Evolutionary conservation across 805 yeast species (phyloP).

Genomic region (Blastobotrys peoriensis): DNA sequence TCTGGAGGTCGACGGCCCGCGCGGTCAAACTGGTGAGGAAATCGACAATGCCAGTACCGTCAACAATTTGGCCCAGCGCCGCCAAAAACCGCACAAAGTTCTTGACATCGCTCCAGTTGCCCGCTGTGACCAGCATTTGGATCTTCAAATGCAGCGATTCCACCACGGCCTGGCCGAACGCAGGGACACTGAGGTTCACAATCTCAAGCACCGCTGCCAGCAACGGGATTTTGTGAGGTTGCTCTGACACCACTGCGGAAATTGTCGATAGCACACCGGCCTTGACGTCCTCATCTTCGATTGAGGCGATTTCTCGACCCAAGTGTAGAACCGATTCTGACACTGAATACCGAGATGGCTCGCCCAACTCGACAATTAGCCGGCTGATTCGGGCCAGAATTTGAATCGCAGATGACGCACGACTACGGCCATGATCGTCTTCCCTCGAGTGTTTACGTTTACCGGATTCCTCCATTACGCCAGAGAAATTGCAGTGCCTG

Average conservation of each 20-base stretch:
- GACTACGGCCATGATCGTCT: conserved; percentile 1
- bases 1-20: conserved; percentile 52
- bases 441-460: too few species aligned
- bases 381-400: conserved; percentile 21
- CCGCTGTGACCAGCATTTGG: conserved; percentile 47
- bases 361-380: conserved; percentile 56
- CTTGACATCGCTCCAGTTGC: conserved; percentile 61
- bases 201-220: conserved; percentile 61
- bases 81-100: conserved; percentile 65
- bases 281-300: conserved; percentile 57
- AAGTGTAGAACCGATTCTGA: conserved; percentile 22
- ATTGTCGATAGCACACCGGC: conserved; percentile 55
- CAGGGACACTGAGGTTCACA: conserved; percentile 56
- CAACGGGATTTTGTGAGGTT: conserved; percentile 83
- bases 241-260: conserved; percentile 69
- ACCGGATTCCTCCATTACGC: too few species aligned
- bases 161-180: conserved; percentile 62
- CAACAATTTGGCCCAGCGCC: conserved; percentile 55
- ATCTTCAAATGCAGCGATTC: conserved; percentile 63
- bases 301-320: conserved; percentile 36
- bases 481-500: too few species aligned
- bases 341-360: conserved; percentile 34
- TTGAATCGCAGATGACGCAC: conserved; percentile 3
- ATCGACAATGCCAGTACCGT: conserved; percentile 41
- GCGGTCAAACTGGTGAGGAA: conserved; percentile 50